Evolutionary conservation across 139 green algal species (phyloP).

Genomic region (Chara braunii): DNA sequence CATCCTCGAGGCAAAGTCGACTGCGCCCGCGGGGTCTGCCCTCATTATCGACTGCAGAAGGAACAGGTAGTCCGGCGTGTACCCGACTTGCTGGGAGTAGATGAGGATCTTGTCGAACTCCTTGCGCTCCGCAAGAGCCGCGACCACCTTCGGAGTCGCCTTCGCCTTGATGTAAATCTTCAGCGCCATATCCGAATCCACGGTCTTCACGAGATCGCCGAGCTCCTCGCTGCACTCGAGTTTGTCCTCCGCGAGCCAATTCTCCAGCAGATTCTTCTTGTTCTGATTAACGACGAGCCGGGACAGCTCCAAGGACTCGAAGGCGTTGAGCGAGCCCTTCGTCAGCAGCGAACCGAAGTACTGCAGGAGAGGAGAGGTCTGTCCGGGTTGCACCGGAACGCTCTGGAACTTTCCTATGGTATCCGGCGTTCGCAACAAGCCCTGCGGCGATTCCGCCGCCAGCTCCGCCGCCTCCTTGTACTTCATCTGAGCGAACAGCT

Average conservation of each 20-base stretch:
- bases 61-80: constrained; percentile 91
- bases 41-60: constrained; percentile 89
- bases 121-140: constrained; percentile 78
- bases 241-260: constrained; percentile 90
- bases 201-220: constrained; percentile 78
- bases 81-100: constrained; percentile 56
- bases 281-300: constrained; percentile 90
- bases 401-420: constrained; percentile 52
- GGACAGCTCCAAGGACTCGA: constrained; percentile 88
- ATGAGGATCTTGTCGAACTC: constrained; percentile 83
- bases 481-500: constrained; percentile 68
- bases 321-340: constrained; percentile 80
- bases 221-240: constrained; percentile 89
- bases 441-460: constrained; percentile 85
- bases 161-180: constrained; percentile 75
- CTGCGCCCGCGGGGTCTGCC: constrained; percentile 76
- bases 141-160: constrained; percentile 66
- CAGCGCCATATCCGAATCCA: constrained; percentile 75
- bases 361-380: constrained; percentile 90
- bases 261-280: constrained; percentile 96
- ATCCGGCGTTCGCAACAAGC: constrained; percentile 38
- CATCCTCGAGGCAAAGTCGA: constrained; percentile 89
- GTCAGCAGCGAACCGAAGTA: constrained; percentile 97
- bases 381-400: constrained; percentile 69
- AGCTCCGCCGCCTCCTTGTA: constrained; percentile 96